Evolutionary conservation across 371 early-diverging fungal genomes (phyloP).

Genomic region (Mortierella sp.): DNA sequence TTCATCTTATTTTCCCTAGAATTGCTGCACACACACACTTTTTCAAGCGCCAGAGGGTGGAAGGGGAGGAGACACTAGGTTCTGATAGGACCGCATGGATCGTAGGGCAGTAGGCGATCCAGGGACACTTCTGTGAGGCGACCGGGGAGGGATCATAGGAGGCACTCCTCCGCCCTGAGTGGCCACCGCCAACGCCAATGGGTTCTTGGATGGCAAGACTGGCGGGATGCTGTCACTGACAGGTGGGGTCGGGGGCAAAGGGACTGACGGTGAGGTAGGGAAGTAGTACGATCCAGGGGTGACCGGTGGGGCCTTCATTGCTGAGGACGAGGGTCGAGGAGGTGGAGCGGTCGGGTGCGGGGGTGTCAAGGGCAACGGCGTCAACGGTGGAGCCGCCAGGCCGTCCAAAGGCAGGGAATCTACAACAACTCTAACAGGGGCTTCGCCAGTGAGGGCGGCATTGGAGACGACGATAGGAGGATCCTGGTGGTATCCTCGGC

Average conservation of each 20-base stretch:
- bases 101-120: conserved; percentile 24
- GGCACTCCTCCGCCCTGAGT: neutral
- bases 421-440: neutral
- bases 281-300: neutral
- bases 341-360: too few relatives aligned
- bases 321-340: neutral
- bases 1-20: too few relatives aligned
- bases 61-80: neutral
- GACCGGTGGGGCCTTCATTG: neutral
- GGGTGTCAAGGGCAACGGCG: conserved; percentile 5
- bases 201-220: neutral
- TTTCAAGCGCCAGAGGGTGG: neutral
- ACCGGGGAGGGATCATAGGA: conserved; percentile 29
- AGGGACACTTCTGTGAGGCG: conserved; percentile 24
- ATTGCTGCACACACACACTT: too few relatives aligned
- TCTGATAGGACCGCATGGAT: conserved; percentile 9
- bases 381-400: neutral
- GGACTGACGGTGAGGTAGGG: neutral
- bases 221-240: neutral
- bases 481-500: neutral
- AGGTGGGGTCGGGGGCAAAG: neutral
- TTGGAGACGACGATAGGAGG: neutral
- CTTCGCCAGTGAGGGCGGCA: neutral
- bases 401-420: neutral
- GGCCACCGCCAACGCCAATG: neutral